These are phyloP conservation scores for Pisolithus microcarpus DNA, from an alignment of 768 basidiomycete genomes.

Conservation along the genomic window DNA sequence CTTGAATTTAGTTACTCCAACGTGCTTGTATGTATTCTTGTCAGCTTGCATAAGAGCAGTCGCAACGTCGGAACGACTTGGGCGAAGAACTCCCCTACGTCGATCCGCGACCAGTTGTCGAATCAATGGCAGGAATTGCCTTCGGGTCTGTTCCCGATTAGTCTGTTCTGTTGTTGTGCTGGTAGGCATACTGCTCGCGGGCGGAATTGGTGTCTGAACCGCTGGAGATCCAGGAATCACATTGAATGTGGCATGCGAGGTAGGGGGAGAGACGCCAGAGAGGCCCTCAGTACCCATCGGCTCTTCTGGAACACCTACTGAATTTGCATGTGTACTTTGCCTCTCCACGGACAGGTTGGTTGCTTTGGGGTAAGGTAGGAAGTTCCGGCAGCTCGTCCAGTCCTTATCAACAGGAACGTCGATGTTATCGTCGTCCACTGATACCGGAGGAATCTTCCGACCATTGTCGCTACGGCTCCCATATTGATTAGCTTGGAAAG, in stretches of 20 bases:
- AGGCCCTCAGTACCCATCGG: no score
- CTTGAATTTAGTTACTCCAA: constrained; percentile 20
- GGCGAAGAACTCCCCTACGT: constrained; percentile 24
- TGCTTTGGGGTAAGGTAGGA: background rate
- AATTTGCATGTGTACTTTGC: background rate
- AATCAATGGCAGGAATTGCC: constrained; percentile 26
- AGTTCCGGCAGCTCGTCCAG: background rate
- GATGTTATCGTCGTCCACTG: background rate
- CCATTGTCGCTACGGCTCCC: background rate
- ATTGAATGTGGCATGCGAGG: background rate
- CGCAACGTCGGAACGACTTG: constrained; percentile 36
- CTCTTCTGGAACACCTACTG: background rate
- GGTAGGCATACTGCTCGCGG: background rate
- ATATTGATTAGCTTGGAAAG: background rate
- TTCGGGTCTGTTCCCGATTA: constrained; percentile 10
- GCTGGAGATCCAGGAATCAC: background rate
- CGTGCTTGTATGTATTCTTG: constrained; percentile 18
- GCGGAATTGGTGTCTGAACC: background rate
- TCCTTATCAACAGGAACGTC: background rate
- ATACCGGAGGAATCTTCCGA: background rate
- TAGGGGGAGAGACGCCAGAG: background rate
- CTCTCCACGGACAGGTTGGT: background rate
- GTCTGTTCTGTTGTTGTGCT: constrained; percentile 2
- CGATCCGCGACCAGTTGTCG: constrained; percentile 15
- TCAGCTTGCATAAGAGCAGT: constrained; percentile 25